Percentiles rank a stretch among this genome's conserved stretches.
Conservation (phyloP, 805 yeast genomes). For the Ogataea corticis region DNA sequence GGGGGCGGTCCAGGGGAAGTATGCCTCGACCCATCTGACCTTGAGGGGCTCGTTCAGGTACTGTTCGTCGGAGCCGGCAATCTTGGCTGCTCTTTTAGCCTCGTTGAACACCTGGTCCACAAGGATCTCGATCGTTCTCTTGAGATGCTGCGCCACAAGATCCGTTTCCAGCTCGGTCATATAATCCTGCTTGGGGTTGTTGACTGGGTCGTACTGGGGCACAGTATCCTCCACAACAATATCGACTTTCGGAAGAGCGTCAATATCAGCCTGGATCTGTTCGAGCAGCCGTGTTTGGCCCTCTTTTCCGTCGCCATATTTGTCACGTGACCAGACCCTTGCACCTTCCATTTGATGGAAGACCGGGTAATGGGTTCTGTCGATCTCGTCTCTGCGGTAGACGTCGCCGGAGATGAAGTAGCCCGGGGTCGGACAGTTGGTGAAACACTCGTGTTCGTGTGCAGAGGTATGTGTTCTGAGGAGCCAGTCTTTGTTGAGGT, state of each 20-base stretch:
- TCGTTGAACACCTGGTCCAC: conserved; percentile 80
- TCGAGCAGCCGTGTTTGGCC: too few species aligned
- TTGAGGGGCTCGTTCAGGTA: conserved; percentile 73
- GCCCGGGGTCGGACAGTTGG: conserved; percentile 68
- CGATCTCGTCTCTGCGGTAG: conserved; percentile 92
- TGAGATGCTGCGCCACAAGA: conserved; percentile 73
- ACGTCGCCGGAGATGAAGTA: conserved; percentile 95
- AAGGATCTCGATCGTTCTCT: conserved; percentile 79
- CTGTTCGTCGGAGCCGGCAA: conserved; percentile 60
- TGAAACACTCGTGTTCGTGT: conserved; percentile 87
- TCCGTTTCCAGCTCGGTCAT: conserved; percentile 72
- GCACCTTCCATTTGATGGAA: conserved; percentile 99
- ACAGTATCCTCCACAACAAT: conserved; percentile 77
- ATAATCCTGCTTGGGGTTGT: conserved; percentile 78
- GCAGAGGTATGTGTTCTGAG: conserved; percentile 96
- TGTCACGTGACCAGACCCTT: conserved; percentile 68
- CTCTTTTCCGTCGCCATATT: conserved; percentile 33
- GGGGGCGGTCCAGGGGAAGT: conserved; percentile 98
- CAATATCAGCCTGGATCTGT: conserved; percentile 58
- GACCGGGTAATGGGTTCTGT: conserved; percentile 93
- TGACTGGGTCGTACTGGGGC: conserved; percentile 49
- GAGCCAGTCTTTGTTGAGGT: conserved; percentile 68
- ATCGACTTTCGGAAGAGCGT: conserved; percentile 61
- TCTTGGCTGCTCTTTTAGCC: conserved; percentile 61
- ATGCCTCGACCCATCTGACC: conserved; percentile 93